phyloP scores from a whole-genome alignment of 176 grass and related monocot genomes.

The Chloris gayana region DNA sequence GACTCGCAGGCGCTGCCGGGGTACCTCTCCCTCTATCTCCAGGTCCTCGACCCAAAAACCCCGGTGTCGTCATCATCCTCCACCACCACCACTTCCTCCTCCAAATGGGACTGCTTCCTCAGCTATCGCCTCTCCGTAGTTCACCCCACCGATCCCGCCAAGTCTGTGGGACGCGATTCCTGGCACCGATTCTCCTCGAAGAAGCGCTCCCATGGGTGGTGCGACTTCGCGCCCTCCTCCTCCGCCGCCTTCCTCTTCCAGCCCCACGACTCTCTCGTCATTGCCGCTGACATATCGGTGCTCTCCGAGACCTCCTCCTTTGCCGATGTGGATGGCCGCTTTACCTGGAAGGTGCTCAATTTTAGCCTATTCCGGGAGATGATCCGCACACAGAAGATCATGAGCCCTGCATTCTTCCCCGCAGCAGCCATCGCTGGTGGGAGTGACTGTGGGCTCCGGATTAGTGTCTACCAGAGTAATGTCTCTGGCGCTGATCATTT shows the following conservation, averaged over 20 bases:
- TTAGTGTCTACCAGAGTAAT: slow-evolving; percentile 88
- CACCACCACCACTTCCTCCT: slow-evolving; percentile 55
- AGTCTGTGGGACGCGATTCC: slow-evolving; percentile 74
- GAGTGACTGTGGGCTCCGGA: slow-evolving; percentile 69
- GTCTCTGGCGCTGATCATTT: slow-evolving; percentile 73
- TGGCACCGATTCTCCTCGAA: slow-evolving; percentile 96
- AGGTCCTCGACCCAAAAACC: slow-evolving; percentile 94
- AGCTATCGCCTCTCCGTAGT: slow-evolving; percentile 76
- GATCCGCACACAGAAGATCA: slow-evolving; percentile 94
- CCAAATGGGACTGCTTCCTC: slow-evolving; percentile 91
- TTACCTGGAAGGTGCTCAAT: slow-evolving; percentile 93
- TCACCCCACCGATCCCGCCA: slow-evolving; percentile 61
- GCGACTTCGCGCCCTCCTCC: slow-evolving; percentile 75
- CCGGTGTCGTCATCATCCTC: slow-evolving; percentile 60
- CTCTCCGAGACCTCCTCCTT: slow-evolving; percentile 72
- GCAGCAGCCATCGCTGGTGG: slow-evolving; percentile 33
- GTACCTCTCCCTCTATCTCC: slow-evolving; percentile 89
- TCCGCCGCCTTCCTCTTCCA: slow-evolving; percentile 52
- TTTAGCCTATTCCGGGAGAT: slow-evolving; percentile 77
- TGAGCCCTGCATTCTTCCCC: slow-evolving; percentile 83
- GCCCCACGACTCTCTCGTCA: slow-evolving; percentile 67
- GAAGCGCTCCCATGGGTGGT: slow-evolving; percentile 97
- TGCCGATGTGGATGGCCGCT: slow-evolving; percentile 63
- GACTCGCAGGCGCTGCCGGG: slow-evolving; percentile 84
- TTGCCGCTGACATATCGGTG: slow-evolving; percentile 76